Evolutionary conservation across 2,329 filamentous ascomycete genomes (phyloP).

Genomic region (Xylariomycetidae sp.): DNA sequence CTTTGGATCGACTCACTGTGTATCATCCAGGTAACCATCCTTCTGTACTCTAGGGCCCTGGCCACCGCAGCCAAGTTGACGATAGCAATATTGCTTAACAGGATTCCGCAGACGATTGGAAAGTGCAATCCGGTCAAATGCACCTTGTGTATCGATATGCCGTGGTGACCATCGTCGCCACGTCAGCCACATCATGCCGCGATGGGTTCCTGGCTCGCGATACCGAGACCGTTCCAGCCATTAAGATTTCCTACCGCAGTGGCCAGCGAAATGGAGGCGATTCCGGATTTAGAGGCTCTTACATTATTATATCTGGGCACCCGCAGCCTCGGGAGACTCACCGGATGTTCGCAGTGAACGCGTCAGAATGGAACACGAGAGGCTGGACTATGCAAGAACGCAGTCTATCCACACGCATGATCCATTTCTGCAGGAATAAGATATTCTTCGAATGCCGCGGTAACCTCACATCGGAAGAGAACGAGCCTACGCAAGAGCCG

Average conservation of each 20-base stretch:
- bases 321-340: constrained; percentile 4
- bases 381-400: constrained; percentile 16
- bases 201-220: constrained; percentile 9
- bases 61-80: too few species aligned
- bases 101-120: constrained; percentile 9
- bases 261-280: too few species aligned
- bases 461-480: constrained; percentile 11
- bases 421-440: constrained; percentile 14
- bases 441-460: constrained; percentile 14
- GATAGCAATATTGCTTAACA: too few species aligned
- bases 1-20: constrained; percentile 12
- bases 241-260: constrained; percentile 9
- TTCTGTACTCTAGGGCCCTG: too few species aligned
- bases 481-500: constrained; percentile 9
- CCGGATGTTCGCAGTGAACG: constrained; percentile 8
- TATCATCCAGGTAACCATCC: too few species aligned
- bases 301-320: too few species aligned
- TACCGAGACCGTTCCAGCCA: constrained; percentile 2
- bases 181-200: constrained; percentile 10
- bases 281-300: too few species aligned
- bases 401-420: constrained; percentile 11
- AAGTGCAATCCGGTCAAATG: constrained; percentile 9
- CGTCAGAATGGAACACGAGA: constrained; percentile 13
- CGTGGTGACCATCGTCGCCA: constrained; percentile 11
- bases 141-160: constrained; percentile 13